Conservation (phyloP, 1,284 basidiomycete species). For the Exobasidium rhododendri region DNA sequence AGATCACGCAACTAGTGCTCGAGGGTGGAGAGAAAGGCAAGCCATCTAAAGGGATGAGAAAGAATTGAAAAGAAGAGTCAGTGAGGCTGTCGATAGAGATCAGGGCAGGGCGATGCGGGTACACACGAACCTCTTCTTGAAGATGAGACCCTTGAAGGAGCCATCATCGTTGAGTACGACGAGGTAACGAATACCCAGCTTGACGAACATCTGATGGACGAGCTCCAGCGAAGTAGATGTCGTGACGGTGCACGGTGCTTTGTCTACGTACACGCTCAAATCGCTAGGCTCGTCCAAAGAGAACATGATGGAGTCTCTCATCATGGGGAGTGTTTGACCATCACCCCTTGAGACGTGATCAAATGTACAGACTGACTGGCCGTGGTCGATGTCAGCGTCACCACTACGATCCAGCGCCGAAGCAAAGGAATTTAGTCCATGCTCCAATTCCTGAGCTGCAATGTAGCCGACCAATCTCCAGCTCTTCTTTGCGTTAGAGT, state of each 20-base stretch:
- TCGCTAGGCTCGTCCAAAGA: constrained; percentile 61
- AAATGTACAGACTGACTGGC: constrained; percentile 25
- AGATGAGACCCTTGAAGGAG: constrained; percentile 80
- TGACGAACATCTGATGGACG: constrained; percentile 66
- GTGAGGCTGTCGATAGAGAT: too few species aligned
- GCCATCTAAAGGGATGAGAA: neutral
- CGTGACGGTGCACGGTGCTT: constrained; percentile 78
- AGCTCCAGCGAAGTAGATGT: constrained; percentile 81
- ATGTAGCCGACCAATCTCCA: constrained; percentile 82
- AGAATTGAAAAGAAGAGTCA: neutral
- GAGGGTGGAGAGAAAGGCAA: neutral
- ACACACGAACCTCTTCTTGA: constrained; percentile 81
- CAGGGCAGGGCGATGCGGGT: too few species aligned
- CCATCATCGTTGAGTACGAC: constrained; percentile 79
- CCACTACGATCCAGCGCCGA: constrained; percentile 14
- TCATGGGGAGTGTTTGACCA: constrained; percentile 3
- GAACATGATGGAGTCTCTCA: constrained; percentile 31
- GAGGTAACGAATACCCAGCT: constrained; percentile 40
- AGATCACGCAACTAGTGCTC: too few species aligned
- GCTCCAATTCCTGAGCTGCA: constrained; percentile 85
- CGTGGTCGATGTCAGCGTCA: neutral
- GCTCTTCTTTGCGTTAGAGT: neutral
- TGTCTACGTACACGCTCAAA: constrained; percentile 83
- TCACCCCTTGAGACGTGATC: constrained; percentile 27
- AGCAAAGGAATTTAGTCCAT: constrained; percentile 60